A percentile compares a stretch with the other conserved stretches of the same genome.
phyloP scores from a whole-genome alignment of 73 alveolate species.

The Breviolum minutum region DNA sequence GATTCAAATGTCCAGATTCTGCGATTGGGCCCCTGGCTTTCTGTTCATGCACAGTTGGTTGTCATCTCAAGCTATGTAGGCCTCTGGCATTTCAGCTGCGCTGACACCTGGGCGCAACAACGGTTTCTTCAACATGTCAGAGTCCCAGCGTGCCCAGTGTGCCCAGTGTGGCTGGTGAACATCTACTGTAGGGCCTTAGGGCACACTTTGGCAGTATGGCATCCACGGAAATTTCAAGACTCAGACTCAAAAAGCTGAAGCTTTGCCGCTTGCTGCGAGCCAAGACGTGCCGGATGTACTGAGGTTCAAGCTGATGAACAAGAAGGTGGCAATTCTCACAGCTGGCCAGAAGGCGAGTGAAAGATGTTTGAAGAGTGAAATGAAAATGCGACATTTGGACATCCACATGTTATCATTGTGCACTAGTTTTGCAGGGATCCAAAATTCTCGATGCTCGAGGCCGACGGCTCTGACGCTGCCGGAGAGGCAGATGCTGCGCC shows the following conservation, averaged over 20 bases:
- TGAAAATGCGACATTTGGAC: too few species aligned
- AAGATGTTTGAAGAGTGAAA: too few species aligned
- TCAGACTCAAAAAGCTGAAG: not conserved
- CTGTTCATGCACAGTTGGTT: too few species aligned
- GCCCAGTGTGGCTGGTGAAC: not conserved
- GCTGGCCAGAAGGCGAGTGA: not conserved
- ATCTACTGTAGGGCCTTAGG: not conserved
- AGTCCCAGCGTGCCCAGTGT: not conserved
- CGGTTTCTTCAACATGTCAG: conserved; percentile 87
- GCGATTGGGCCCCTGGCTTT: too few species aligned
- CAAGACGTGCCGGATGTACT: not conserved
- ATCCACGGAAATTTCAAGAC: not conserved
- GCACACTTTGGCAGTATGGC: too few species aligned
- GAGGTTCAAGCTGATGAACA: conserved; percentile 91
- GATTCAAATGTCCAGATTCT: too few species aligned
- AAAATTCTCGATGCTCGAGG: too few species aligned
- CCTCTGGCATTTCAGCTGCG: conserved; percentile 81
- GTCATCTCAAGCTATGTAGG: not conserved
- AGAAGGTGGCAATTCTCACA: conserved; percentile 54
- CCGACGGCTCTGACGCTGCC: not conserved
- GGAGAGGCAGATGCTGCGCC: not conserved
- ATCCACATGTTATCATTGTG: too few species aligned
- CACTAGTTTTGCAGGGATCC: too few species aligned
- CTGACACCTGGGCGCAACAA: conserved; percentile 94
- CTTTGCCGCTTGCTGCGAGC: too few species aligned